Evolutionary conservation across 768 basidiomycete genomes (phyloP).

Genomic region (Hypholoma fasciculare): DNA sequence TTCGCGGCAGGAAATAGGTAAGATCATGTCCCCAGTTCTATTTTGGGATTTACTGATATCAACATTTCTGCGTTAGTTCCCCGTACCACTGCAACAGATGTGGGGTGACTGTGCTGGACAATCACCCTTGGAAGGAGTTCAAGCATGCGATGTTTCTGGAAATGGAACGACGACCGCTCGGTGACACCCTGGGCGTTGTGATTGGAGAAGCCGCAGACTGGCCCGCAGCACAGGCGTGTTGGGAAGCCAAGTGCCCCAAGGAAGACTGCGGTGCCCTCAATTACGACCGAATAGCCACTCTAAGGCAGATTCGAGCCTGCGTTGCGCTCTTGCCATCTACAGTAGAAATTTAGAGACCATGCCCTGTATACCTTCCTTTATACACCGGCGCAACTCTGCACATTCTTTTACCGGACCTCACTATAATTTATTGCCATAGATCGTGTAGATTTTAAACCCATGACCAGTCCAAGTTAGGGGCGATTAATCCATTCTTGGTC

Average conservation of each 20-base stretch:
- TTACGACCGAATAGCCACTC: conserved; percentile 59
- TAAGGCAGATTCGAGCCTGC: conserved; percentile 58
- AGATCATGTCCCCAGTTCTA: conserved; percentile 9
- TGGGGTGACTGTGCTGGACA: conserved; percentile 51
- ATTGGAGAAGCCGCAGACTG: conserved; percentile 51
- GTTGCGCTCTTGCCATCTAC: conserved; percentile 50
- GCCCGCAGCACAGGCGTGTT: conserved; percentile 60
- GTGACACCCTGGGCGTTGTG: conserved; percentile 48
- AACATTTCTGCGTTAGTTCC: conserved; percentile 18
- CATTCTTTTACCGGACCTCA: too few relatives aligned
- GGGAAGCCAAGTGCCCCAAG: conserved; percentile 58
- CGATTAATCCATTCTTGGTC: too few relatives aligned
- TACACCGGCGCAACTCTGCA: too few relatives aligned
- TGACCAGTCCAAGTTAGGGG: too few relatives aligned
- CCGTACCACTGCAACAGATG: conserved; percentile 55
- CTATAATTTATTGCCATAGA: too few relatives aligned
- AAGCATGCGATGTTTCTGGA: conserved; percentile 57
- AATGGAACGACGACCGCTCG: conserved; percentile 59
- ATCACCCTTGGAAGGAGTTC: conserved; percentile 61
- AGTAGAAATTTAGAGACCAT: conserved; percentile 22
- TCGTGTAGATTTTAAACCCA: too few relatives aligned
- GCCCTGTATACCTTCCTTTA: too few relatives aligned
- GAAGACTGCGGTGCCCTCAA: conserved; percentile 50
- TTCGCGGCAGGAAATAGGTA: conserved; percentile 52
- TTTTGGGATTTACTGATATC: conserved; percentile 8